Evolutionary conservation across 495 filamentous ascomycete genomes (phyloP), one percentile per base, ranked within the genome.

Genomic region (Cenococcum geophilum): DNA sequence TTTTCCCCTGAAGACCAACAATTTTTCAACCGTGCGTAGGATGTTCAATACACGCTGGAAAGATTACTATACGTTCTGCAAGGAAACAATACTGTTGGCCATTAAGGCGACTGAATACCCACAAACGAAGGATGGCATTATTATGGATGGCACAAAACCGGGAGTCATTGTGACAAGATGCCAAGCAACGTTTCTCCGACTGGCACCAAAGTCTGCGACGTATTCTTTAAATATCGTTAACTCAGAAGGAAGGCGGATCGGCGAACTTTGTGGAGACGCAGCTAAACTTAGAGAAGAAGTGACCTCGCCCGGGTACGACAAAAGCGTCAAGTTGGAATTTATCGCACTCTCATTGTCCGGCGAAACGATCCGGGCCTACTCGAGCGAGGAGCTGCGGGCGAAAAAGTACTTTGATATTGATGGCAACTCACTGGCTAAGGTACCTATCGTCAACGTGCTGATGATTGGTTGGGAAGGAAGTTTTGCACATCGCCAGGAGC

Each of bases 321-420:
- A 5, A 21, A 51, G 21, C 48, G 21, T 12, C 20, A 51, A 20
- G 5, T 27, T 18, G 4, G 18, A 51, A 51, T 51, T 51, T 23
- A 51, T 51, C 48, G 14, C 48, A 21, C 21, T 51, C 11, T 51
- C 48, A 12, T 51, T 51, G 18, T 51, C 48, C 14, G 48, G 48
- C 20, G 4, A 4, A 5, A n/a, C n/a, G 11, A 21, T 27, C 11
- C 1, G 18, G 23, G 10, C 1, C 11, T 22, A 22, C 11, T 21
- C 5, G 11, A 12, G 48, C 23, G 21, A 51, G 23, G 48, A 22
- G 23, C 48, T 18, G 18, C 4, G 22, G 23, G 21, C 23, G 5
- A 51, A 14, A 21, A 21, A 27, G 1, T 51, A 51, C 22, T 27
- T 4, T 27, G 23, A 51, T 22, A 51, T 22, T 12, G 23, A 51